These are phyloP conservation scores for Russula foetens DNA, from an alignment of 768 basidiomycete genomes.

Conservation along the genomic window DNA sequence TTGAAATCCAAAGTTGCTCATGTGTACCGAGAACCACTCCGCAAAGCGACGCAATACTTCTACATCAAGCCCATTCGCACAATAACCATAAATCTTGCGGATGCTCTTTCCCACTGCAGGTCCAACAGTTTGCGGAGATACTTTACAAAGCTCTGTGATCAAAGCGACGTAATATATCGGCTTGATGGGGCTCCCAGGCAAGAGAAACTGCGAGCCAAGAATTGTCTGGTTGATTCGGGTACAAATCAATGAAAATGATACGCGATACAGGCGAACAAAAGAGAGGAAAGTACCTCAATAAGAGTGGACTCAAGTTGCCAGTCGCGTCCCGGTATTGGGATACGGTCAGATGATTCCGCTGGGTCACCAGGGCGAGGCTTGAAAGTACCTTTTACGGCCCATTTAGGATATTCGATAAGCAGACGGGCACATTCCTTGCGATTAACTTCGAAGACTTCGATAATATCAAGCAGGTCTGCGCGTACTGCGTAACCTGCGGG, in stretches of 20 bases:
- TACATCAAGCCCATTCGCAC: slow-evolving; percentile 84
- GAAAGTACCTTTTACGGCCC: slow-evolving; percentile 79
- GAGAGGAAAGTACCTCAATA: slow-evolving; percentile 53
- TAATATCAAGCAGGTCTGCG: slow-evolving; percentile 60
- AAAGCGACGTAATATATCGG: slow-evolving; percentile 81
- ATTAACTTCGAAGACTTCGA: slow-evolving; percentile 92
- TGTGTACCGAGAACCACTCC: slow-evolving; percentile 93
- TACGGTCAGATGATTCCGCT: slow-evolving; percentile 36
- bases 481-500: slow-evolving; percentile 76
- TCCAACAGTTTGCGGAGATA: slow-evolving; percentile 87
- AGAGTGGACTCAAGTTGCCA: slow-evolving; percentile 88
- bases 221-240: slow-evolving; percentile 43
- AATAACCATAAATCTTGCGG: slow-evolving; percentile 66
- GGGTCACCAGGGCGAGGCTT: slow-evolving; percentile 64
- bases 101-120: slow-evolving; percentile 96
- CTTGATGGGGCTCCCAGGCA: slow-evolving; percentile 73
- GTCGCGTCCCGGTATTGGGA: slow-evolving; percentile 45
- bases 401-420: slow-evolving; percentile 78
- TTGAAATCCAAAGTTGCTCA: slow-evolving; percentile 96
- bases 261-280: background rate
- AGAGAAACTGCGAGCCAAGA: slow-evolving; percentile 61
- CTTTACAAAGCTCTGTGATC: slow-evolving; percentile 89
- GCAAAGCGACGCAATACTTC: slow-evolving; percentile 76
- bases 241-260: slow-evolving; percentile 3
- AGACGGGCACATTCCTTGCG: slow-evolving; percentile 90